Evolutionary conservation across 1,284 basidiomycete genomes (phyloP), one percentile per base, ranked within the genome.

Genomic region (Schizophyllum commune): DNA sequence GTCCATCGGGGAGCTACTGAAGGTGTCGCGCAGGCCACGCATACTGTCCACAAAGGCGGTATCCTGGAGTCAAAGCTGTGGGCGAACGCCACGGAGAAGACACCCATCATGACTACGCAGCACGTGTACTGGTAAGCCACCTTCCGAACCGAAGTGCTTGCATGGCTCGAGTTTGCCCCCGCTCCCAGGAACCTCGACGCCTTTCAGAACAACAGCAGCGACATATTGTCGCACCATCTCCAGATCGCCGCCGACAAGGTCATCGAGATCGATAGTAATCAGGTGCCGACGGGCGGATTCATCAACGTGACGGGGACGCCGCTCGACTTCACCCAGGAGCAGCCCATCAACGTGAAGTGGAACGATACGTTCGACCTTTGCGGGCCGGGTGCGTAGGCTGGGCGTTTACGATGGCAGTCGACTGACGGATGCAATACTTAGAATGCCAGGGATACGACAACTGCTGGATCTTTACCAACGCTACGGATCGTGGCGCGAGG

Each of bases 91-190:
- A 78, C 80, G 0, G 70, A 80, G 66, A 71, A 78, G 73, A 85
- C 83, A 1, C 83, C 83, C 0, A 81, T 85, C 60, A 83, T 85
- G 82, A 68, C 83, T 15, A 84, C 81, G 1, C 80, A 79, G 67
- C 83, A 80, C 69, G 76, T 77, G 56, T 85, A 79, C 68, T 84
- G 81, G 81, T 80, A 59, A 13, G 69, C 51, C 27, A 9, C n/a
- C 32, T 54, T 51, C 15, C 13, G 8, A 33, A 52, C 20, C 32
- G 5, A 39, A 32, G n/a, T 13, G 19, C 13, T 54, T 51, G 22
- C n/a, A 34, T 55, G n/a, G n/a, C n/a, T 47, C 39, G 39, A 47
- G 39, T 2, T 9, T 47, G 5, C 2, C 27, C 39, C 4, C 39
- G 17, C 61, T 32, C 5, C 1, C 60, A 80, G 79, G 78, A 84